Evolutionary conservation across 352 stramenopile genomes (phyloP), one percentile per base, ranked within the genome.

Genomic region (Globisporangium nagaii): DNA sequence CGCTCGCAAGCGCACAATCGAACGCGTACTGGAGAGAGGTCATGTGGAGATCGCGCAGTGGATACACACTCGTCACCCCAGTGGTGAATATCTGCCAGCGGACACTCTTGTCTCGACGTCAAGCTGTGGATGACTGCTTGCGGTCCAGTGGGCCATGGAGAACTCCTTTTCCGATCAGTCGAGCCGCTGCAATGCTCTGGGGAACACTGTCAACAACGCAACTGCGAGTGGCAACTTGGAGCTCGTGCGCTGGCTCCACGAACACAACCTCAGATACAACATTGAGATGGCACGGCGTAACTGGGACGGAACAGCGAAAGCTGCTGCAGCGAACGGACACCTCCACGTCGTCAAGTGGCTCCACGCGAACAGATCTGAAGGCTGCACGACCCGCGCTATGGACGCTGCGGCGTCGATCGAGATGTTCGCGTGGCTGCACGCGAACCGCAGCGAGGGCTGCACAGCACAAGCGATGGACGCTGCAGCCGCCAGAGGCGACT

Each of bases 341-440:
- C 32, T 37, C 32, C 32, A 37, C 32, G 32, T 37, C 32, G 32
- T 37, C 9, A 37, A 37, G 10, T 37, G 32, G 32, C 32, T 37
- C 12, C 32, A 37, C 12, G 32, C 32, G 10, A 37, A 37, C 54
- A n/a, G 13, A 70, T 58, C 64, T 5, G 32, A 53, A 34, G 42
- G 48, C 4, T 30, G 7, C 30, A 43, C 31, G 13, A 27, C 12
- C 32, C 13, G 17, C 11, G 19, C 32, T 6, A 37, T 37, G 32
- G 17, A 37, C 10, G 46, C 37, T 36, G 10, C 45, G 8, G 11
- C 4, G 6, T 44, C 32, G 10, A 10, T 44, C 12, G 39, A 44
- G 15, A 44, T 27, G 32, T 10, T 37, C 32, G 32, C 13, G 47
- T 54, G 35, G 30, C 24, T 54, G n/a, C 47, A 54, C 22, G 13